Conservation (phyloP, 768 basidiomycete species). For the Gloeopeniophorella convolvens region DNA sequence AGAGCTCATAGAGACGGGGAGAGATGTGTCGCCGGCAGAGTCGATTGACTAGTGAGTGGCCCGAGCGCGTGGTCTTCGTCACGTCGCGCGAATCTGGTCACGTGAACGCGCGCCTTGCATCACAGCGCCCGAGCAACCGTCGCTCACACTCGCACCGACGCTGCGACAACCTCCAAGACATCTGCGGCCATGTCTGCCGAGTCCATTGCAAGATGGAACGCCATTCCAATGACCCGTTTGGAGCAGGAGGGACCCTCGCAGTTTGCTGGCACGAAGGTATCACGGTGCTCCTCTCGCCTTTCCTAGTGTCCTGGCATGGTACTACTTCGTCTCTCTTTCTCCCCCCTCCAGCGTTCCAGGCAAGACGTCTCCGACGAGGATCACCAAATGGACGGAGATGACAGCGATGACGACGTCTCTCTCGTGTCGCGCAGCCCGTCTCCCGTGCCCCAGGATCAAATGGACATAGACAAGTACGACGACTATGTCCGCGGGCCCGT, state of each 20-base stretch:
- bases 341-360: conserved; percentile 57
- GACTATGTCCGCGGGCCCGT: conserved; percentile 47
- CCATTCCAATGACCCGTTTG: conserved; percentile 45
- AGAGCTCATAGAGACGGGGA: conserved; percentile 57
- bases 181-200: conserved; percentile 52
- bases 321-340: conserved; percentile 34
- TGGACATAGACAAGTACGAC: conserved; percentile 62
- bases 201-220: conserved; percentile 66
- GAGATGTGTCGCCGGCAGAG: not conserved
- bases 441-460: conserved; percentile 41
- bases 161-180: no score
- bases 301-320: conserved; percentile 15
- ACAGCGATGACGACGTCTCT: conserved; percentile 65
- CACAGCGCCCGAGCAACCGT: no score
- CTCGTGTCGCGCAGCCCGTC: conserved; percentile 73
- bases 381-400: conserved; percentile 30
- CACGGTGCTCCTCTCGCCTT: conserved; percentile 46
- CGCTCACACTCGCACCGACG: no score
- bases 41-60: not conserved
- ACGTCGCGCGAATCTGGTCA: conserved; percentile 3
- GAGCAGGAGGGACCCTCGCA: conserved; percentile 19
- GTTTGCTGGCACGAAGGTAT: conserved; percentile 16
- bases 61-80: no score
- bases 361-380: conserved; percentile 25
- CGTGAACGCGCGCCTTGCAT: conserved; percentile 16